Base-by-base conservation (phyloP, 352 stramenopile species). In the Globisporangium megalacanthum region DNA sequence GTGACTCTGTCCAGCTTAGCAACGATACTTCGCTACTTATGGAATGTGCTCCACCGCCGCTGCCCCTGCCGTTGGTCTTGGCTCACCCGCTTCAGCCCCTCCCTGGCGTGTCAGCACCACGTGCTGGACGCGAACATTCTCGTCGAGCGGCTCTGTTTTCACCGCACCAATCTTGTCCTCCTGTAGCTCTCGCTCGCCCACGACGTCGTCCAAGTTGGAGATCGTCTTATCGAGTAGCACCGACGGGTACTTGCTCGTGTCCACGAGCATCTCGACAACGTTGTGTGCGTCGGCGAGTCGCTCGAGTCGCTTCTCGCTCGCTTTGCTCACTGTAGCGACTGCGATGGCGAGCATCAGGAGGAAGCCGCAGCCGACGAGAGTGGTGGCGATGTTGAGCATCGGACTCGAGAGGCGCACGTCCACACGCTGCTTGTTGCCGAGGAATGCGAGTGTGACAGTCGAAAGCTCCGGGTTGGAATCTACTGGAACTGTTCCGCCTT, bases 391-490 rank as follows among this genome's bases (percentile, higher is more conserved):
- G 47, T 60, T 65, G 25, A 31, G 15, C n/a, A 37, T 25, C 29
- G 58, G 58, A 44, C 42, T 52, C 3, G 58, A 48, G n/a, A 56
- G 36, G 6, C 51, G 35, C 36, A 56, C 51, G 14, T 56, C 53
- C 22, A 61, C 31, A 14, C 29, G n/a, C 19, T 61, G 60, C 0
- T n/a, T n/a, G 49, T 66, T 66, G 29, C 35, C 33, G 9, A 59
- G 39, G 45, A 66, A 66, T 1, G 19, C 13, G 22, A 66, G 49
- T 25, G 49, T 48, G 49, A 37, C 33, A 1, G n/a, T 31, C 22
- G 42, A 7, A 13, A n/a, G 6, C 19, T 17, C 6, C 2, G 2
- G 6, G 1, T 6, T 17, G 17, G 42, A 9, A 10, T 0, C 8
- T 8, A 1, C 0, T 19, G 7, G 3, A 13, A 29, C 25, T 29